Percentiles rank a stretch among this genome's conserved stretches.
phyloP scores from a whole-genome alignment of 345 rosid species.

The Psidium friedrichsthalianum region DNA sequence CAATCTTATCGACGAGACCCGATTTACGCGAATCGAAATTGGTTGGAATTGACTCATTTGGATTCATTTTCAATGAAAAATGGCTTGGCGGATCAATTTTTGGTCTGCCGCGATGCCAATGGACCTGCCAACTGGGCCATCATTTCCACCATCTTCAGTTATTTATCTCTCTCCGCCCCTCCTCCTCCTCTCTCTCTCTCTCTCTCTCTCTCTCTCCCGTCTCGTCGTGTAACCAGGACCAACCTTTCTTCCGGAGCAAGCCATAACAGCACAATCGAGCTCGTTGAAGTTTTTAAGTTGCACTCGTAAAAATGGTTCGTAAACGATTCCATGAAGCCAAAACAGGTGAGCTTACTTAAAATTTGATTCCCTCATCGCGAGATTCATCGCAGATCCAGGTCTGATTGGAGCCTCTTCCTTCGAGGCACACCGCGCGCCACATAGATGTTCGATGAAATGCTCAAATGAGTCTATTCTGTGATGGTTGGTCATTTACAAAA shows the following conservation, averaged over 20 bases:
- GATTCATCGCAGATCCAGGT: background rate
- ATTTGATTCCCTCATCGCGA: background rate
- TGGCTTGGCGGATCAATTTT: background rate
- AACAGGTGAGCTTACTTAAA: constrained; percentile 28
- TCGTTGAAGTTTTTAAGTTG: background rate
- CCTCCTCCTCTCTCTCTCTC: too few relatives aligned
- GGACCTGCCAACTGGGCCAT: background rate
- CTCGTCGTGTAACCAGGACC: background rate
- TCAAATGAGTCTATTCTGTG: constrained; percentile 5
- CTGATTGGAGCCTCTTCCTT: background rate
- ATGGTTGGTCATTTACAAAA: background rate
- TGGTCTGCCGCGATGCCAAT: background rate
- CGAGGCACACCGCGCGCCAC: background rate
- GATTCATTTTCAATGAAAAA: background rate
- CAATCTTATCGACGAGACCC: background rate
- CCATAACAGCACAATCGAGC: background rate
- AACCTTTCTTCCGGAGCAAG: background rate
- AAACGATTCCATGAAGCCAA: constrained; percentile 46
- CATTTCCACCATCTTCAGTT: background rate
- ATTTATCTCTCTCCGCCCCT: background rate
- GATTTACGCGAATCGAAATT: background rate
- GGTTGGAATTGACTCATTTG: background rate
- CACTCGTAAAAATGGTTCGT: constrained; percentile 28
- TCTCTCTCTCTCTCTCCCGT: background rate
- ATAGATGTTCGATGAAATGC: constrained; percentile 21